These are phyloP conservation scores for Triticum turgidum DNA, from an alignment of 176 grass and related monocot species.

Conservation along the genomic window DNA sequence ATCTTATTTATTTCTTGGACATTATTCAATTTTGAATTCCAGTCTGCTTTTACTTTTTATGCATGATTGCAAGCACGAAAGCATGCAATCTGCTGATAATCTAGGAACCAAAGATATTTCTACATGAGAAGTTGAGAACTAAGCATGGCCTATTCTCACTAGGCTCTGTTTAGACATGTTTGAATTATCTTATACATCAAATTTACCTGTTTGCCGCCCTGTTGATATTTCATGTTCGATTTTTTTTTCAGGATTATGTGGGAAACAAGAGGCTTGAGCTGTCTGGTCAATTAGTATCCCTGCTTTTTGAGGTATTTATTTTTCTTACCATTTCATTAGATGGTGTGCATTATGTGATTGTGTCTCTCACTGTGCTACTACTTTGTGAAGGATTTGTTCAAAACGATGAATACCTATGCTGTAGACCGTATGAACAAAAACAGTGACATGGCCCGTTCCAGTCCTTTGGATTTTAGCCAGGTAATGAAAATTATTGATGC, in stretches of 20 bases:
- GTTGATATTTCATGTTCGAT: conserved; percentile 24
- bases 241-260: conserved; percentile 80
- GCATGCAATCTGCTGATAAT: background rate
- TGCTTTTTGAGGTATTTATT: conserved; percentile 85
- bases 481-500: conserved; percentile 41
- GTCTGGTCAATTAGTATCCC: conserved; percentile 88
- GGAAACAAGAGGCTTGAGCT: conserved; percentile 96
- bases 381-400: conserved; percentile 90
- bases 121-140: background rate
- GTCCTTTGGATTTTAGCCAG: conserved; percentile 68
- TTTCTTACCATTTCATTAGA: conserved; percentile 11
- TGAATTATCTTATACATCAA: background rate
- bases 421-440: conserved; percentile 43
- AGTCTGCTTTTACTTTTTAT: conserved; percentile 3
- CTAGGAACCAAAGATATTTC: background rate
- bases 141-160: background rate
- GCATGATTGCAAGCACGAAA: conserved; percentile 3
- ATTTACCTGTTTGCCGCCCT: background rate
- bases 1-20: conserved; percentile 18
- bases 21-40: conserved; percentile 7
- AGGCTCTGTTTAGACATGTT: background rate
- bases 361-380: conserved; percentile 1
- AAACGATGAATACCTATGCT: conserved; percentile 72
- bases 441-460: conserved; percentile 61
- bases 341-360: background rate